These are phyloP conservation scores for Xylariomycetidae sp. DNA, from an alignment of 2,329 filamentous ascomycete species.

Conservation along the genomic window DNA sequence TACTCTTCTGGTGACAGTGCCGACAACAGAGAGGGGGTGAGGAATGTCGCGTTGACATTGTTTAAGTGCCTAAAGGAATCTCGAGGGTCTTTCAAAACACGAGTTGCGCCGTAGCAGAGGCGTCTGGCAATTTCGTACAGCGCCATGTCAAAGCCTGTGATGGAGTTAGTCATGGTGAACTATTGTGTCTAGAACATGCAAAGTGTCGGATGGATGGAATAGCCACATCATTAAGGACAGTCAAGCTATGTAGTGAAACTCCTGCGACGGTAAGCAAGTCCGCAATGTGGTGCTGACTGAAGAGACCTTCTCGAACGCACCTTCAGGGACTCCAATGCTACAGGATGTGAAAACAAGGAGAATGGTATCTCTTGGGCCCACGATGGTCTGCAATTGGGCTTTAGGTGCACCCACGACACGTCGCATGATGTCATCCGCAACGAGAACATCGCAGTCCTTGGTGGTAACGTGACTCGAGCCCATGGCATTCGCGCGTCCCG, in stretches of 20 bases:
- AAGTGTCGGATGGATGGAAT: constrained; percentile 2
- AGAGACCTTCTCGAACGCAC: neutral
- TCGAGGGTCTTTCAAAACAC: constrained; percentile 8
- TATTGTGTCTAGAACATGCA: neutral
- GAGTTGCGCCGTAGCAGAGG: constrained; percentile 10
- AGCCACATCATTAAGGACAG: constrained; percentile 1
- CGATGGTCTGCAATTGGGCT: neutral
- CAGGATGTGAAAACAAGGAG: constrained; percentile 4
- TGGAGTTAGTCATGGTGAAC: neutral
- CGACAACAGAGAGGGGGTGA: constrained; percentile 2
- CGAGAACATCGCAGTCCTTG: neutral
- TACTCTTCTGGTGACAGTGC: constrained; percentile 1
- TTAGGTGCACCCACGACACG: neutral
- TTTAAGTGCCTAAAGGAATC: constrained; percentile 10
- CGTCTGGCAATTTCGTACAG: constrained; percentile 2
- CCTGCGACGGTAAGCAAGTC: constrained; percentile 1
- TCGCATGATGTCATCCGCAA: constrained; percentile 1
- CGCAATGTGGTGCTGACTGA: neutral
- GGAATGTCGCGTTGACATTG: constrained; percentile 4
- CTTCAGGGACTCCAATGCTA: constrained; percentile 4
- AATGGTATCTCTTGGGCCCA: neutral
- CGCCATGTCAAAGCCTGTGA: constrained; percentile 2
- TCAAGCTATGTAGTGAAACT: constrained; percentile 3
- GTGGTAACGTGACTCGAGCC: neutral
- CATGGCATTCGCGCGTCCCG: neutral